These are phyloP conservation scores for Amaranthus tricolor DNA, from an alignment of 179 eudicot species.

Conservation along the genomic window DNA sequence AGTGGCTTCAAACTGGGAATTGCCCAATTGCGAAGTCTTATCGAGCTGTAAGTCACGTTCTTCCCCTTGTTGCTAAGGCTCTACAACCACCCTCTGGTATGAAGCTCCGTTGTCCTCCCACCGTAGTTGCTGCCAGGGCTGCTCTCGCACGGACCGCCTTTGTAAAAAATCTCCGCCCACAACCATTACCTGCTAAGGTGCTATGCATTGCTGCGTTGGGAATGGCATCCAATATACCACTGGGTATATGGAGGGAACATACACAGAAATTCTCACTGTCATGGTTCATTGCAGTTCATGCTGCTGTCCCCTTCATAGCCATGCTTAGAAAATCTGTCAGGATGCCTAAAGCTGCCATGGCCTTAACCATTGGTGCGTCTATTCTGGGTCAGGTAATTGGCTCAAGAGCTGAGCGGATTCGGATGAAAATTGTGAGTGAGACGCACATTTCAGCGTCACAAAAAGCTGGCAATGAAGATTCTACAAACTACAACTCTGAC, in stretches of 20 bases:
- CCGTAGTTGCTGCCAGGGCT: constrained; percentile 71
- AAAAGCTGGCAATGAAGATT: constrained; percentile 10
- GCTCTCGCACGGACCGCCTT: constrained; percentile 70
- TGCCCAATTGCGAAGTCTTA: constrained; percentile 79
- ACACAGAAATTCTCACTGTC: constrained; percentile 61
- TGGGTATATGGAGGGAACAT: constrained; percentile 81
- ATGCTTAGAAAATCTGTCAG: constrained; percentile 76
- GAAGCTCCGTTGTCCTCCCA: constrained; percentile 63
- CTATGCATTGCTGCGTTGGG: constrained; percentile 59
- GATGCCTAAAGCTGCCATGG: constrained; percentile 84
- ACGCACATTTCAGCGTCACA: constrained; percentile 23
- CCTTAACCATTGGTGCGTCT: constrained; percentile 69
- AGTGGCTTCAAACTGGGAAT: constrained; percentile 68
- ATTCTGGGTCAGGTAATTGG: constrained; percentile 75
- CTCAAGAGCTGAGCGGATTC: constrained; percentile 64
- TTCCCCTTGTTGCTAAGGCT: constrained; percentile 65
- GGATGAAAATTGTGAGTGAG: constrained; percentile 43
- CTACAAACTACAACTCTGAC: constrained; percentile 11
- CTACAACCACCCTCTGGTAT: constrained; percentile 64
- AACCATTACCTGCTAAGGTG: constrained; percentile 62
- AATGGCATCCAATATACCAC: constrained; percentile 67
- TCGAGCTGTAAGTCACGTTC: constrained; percentile 58
- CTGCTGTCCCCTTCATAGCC: constrained; percentile 78
- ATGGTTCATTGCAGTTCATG: constrained; percentile 83
- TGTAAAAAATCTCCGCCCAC: constrained; percentile 67